A percentile compares a stretch with the other conserved stretches of the same genome.
Evolutionary conservation across 2,329 filamentous ascomycete species (phyloP).

Genomic region (Paecilomyces variotii): DNA sequence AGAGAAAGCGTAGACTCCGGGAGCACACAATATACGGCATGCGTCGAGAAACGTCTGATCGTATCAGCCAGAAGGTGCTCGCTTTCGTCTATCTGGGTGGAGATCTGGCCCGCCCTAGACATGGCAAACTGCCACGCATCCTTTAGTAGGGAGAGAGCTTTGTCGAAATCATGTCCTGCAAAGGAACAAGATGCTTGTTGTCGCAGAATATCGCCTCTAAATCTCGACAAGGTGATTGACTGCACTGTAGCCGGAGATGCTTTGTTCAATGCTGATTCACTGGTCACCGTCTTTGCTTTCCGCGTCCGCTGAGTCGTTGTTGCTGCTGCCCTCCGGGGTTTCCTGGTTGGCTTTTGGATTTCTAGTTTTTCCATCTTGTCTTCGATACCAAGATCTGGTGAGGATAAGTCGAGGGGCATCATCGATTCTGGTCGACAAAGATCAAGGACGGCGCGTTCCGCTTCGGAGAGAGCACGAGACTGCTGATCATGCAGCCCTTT

Average conservation of each 20-base stretch:
- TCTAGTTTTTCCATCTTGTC: conserved; percentile 36
- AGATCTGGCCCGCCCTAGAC: conserved; percentile 54
- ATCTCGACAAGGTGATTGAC: conserved; percentile 31
- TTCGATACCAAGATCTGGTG: conserved; percentile 28
- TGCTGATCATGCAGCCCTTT: conserved; percentile 42
- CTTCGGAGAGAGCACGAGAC: conserved; percentile 40
- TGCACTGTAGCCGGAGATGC: conserved; percentile 17
- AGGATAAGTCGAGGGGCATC: conserved; percentile 17
- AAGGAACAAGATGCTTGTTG: conserved; percentile 45
- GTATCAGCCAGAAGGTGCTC: conserved; percentile 30
- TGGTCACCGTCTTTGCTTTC: conserved; percentile 17
- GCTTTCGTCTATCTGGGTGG: conserved; percentile 35
- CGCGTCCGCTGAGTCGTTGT: conserved; percentile 21
- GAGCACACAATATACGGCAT: conserved; percentile 80
- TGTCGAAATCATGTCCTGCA: conserved; percentile 44
- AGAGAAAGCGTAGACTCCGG: conserved; percentile 90
- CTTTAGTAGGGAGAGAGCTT: conserved; percentile 48
- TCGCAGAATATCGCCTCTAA: conserved; percentile 43
- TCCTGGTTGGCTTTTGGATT: conserved; percentile 21
- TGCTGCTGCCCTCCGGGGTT: conserved; percentile 15
- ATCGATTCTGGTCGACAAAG: conserved; percentile 27
- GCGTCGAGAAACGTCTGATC: conserved; percentile 54
- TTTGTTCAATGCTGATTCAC: conserved; percentile 12
- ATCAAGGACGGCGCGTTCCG: conserved; percentile 37
- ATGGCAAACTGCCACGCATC: conserved; percentile 24